Percentiles rank a stretch among this genome's conserved stretches.
Conservation (phyloP, 192 early-diverging fungal genomes). For the Chytriomyces sp. region DNA sequence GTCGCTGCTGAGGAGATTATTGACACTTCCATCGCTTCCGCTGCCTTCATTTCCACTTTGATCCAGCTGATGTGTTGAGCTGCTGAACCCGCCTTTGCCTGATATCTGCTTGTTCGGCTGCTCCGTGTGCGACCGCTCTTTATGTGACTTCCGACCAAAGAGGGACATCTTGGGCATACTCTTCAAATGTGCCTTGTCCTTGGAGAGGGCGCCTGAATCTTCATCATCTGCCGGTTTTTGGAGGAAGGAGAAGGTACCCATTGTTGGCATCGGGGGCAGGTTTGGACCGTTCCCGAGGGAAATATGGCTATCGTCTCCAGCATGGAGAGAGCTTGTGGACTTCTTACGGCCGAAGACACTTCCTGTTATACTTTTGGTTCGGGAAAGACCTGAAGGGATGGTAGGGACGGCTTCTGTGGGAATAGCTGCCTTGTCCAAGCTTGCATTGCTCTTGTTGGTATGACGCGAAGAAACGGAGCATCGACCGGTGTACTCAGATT, state of each 20-base stretch:
- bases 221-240: background rate
- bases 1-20: background rate
- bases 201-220: background rate
- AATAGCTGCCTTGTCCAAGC: background rate
- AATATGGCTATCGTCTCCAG: background rate
- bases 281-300: background rate
- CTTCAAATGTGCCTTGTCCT: slow-evolving; percentile 14
- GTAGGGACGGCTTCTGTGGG: slow-evolving; percentile 14
- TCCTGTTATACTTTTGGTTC: slow-evolving; percentile 10
- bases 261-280: background rate
- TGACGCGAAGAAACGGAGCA: slow-evolving; percentile 17
- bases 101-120: slow-evolving; percentile 4
- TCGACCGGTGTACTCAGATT: slow-evolving; percentile 10
- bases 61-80: background rate
- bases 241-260: background rate
- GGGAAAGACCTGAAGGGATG: background rate
- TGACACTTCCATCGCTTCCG: background rate
- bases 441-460: background rate
- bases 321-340: background rate
- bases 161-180: slow-evolving; percentile 26
- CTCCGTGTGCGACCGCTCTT: slow-evolving; percentile 13
- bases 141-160: slow-evolving; percentile 24
- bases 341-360: slow-evolving; percentile 5
- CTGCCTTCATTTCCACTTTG: background rate
- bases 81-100: background rate